Evolutionary conservation across 1,284 basidiomycete species (phyloP).

Genomic region (Fomitopsis pinicola): DNA sequence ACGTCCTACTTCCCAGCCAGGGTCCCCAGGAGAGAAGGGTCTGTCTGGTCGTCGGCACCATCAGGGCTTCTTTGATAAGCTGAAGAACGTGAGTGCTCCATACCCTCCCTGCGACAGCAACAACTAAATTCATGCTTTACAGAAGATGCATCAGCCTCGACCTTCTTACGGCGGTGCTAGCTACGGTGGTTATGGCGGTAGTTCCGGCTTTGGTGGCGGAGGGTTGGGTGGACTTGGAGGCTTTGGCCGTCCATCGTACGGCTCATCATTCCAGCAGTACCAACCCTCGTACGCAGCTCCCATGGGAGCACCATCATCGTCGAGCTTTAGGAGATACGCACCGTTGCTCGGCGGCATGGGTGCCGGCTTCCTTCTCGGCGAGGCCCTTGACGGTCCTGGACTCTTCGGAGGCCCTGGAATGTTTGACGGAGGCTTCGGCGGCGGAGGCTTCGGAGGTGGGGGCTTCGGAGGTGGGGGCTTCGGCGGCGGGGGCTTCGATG

Average conservation of each 20-base stretch:
- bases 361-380: not conserved
- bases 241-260: not conserved
- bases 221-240: not conserved
- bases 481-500: conserved; percentile 30
- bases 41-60: conserved; percentile 25
- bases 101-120: not conserved
- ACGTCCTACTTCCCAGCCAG: conserved; percentile 17
- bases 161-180: conserved; percentile 12
- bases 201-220: too few species aligned
- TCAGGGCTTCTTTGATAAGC: conserved; percentile 50
- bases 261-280: not conserved
- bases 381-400: not conserved
- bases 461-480: conserved; percentile 15
- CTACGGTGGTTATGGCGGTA: not conserved
- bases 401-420: not conserved
- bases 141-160: not conserved
- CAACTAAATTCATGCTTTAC: not conserved
- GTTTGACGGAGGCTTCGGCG: not conserved
- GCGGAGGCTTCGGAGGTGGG: conserved; percentile 5
- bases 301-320: not conserved
- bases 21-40: conserved; percentile 8
- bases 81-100: conserved; percentile 39
- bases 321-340: not conserved
- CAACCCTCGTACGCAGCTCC: not conserved
- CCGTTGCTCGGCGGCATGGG: not conserved